Percentiles rank a stretch among this genome's conserved stretches.
Conservation (phyloP, 1,139 yeast species). For the Debaryomycetaceae sp. region DNA sequence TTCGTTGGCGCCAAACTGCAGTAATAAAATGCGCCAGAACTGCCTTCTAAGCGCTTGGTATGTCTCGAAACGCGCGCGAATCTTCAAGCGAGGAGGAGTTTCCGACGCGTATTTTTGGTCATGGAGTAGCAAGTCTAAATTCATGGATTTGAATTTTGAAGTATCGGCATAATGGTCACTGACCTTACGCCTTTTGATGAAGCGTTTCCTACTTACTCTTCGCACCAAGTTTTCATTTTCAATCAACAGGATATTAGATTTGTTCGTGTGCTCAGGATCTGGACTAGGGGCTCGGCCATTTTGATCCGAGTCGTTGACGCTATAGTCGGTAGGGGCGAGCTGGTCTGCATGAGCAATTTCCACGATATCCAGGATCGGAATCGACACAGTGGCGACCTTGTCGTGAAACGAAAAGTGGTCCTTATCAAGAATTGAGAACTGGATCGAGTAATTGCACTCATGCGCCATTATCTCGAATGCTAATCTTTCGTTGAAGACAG, state of each 20-base stretch:
- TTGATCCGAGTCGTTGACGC: background rate
- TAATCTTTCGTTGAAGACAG: constrained; percentile 70
- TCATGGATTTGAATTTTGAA: constrained; percentile 32
- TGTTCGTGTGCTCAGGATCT: constrained; percentile 5
- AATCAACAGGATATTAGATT: constrained; percentile 13
- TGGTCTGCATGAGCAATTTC: constrained; percentile 5
- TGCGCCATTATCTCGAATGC: constrained; percentile 66
- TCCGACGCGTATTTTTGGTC: constrained; percentile 21
- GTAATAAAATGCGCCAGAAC: constrained; percentile 59
- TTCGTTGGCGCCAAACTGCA: constrained; percentile 38
- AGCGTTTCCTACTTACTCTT: constrained; percentile 17
- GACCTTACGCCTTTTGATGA: constrained; percentile 17
- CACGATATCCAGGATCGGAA: constrained; percentile 41
- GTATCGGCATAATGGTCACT: constrained; percentile 25
- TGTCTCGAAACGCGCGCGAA: constrained; percentile 59
- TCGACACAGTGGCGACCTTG: constrained; percentile 55
- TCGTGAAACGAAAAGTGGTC: constrained; percentile 80
- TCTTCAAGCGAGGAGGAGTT: constrained; percentile 43
- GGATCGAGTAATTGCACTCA: constrained; percentile 56
- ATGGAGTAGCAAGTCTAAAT: constrained; percentile 25
- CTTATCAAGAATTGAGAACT: constrained; percentile 69
- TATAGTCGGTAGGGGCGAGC: background rate
- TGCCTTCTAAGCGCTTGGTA: constrained; percentile 55
- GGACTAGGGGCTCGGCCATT: constrained; percentile 1
- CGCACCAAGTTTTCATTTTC: constrained; percentile 24